A percentile compares a stretch with the other conserved stretches of the same genome.
These are phyloP conservation scores for Penicillium aurantiogriseum DNA, from an alignment of 2,329 filamentous ascomycete genomes.

Conservation along the genomic window DNA sequence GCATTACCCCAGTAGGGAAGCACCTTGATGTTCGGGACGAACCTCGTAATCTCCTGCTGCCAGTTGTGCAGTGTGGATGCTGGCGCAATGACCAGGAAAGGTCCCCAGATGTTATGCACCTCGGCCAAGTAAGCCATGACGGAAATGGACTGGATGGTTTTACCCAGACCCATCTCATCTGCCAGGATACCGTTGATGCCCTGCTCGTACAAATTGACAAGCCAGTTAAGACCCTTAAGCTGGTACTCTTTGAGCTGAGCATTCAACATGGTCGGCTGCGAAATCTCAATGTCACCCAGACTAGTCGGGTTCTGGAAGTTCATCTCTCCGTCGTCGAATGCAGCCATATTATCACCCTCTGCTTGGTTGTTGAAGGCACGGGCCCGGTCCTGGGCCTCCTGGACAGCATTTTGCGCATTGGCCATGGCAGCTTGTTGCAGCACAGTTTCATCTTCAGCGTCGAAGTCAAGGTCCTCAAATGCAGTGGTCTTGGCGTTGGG, in stretches of 20 bases:
- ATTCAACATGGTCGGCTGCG: constrained; percentile 89
- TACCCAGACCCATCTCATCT: constrained; percentile 99
- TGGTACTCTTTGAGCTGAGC: constrained; percentile 98
- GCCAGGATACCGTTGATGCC: constrained; percentile 99
- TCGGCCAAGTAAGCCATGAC: constrained; percentile 99
- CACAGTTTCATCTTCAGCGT: constrained; percentile 84
- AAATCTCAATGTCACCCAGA: constrained; percentile 87
- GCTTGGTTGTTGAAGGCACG: constrained; percentile 87
- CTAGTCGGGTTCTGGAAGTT: constrained; percentile 99
- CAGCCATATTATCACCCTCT: constrained; percentile 55
- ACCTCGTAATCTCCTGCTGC: constrained; percentile 96
- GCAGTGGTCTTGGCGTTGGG: constrained; percentile 75
- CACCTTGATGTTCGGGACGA: constrained; percentile 92
- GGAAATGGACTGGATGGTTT: constrained; percentile 97
- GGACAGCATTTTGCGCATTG: constrained; percentile 92
- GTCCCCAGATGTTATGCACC: constrained; percentile 96
- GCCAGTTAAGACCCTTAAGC: constrained; percentile 97
- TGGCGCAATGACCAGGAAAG: constrained; percentile 93
- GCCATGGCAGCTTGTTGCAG: constrained; percentile 84
- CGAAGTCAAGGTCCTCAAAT: constrained; percentile 93
- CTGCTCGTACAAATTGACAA: constrained; percentile 98
- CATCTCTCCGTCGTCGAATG: constrained; percentile 93
- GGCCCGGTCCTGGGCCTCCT: constrained; percentile 89
- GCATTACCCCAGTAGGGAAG: constrained; percentile 97
- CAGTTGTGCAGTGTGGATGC: constrained; percentile 97